phyloP scores from a whole-genome alignment of 495 filamentous ascomycete species.

The Massariosphaeria phaeospora region DNA sequence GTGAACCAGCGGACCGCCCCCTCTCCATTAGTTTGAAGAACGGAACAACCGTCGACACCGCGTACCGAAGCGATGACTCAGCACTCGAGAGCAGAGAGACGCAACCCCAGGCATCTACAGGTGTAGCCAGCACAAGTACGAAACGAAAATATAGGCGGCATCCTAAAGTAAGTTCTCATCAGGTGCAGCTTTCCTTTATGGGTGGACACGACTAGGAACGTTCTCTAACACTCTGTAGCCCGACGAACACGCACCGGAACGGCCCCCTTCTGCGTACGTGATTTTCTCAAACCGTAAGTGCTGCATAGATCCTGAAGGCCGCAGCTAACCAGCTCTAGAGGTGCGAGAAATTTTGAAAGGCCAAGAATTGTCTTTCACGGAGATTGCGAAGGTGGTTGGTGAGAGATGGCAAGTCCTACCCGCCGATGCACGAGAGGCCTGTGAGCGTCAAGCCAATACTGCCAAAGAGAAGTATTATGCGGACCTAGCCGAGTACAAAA shows the following conservation, averaged over 20 bases:
- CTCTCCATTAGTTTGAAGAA: slow-evolving; percentile 10
- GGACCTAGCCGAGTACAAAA: slow-evolving; percentile 67
- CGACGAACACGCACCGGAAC: slow-evolving; percentile 71
- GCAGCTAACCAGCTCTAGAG: slow-evolving; percentile 43
- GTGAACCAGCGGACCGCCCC: slow-evolving; percentile 19
- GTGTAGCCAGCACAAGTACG: slow-evolving; percentile 36
- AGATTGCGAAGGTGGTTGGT: slow-evolving; percentile 75
- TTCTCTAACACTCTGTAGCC: slow-evolving; percentile 44
- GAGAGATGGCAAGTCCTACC: slow-evolving; percentile 71
- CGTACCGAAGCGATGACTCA: slow-evolving; percentile 37
- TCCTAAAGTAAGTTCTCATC: slow-evolving; percentile 58
- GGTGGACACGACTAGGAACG: no score
- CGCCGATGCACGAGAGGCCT: slow-evolving; percentile 61
- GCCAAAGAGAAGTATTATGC: slow-evolving; percentile 67
- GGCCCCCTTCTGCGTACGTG: slow-evolving; percentile 75
- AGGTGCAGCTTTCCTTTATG: background rate
- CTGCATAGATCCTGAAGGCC: background rate
- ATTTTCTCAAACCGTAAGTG: slow-evolving; percentile 75
- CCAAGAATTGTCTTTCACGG: slow-evolving; percentile 69
- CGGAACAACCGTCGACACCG: slow-evolving; percentile 20
- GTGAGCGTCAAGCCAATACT: slow-evolving; percentile 59
- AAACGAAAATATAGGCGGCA: slow-evolving; percentile 76
- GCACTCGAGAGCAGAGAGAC: slow-evolving; percentile 28
- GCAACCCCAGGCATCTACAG: slow-evolving; percentile 8
- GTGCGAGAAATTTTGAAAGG: slow-evolving; percentile 69